Evolutionary conservation across 805 yeast species (phyloP).

Genomic region (Zygotorulaspora danielsina): DNA sequence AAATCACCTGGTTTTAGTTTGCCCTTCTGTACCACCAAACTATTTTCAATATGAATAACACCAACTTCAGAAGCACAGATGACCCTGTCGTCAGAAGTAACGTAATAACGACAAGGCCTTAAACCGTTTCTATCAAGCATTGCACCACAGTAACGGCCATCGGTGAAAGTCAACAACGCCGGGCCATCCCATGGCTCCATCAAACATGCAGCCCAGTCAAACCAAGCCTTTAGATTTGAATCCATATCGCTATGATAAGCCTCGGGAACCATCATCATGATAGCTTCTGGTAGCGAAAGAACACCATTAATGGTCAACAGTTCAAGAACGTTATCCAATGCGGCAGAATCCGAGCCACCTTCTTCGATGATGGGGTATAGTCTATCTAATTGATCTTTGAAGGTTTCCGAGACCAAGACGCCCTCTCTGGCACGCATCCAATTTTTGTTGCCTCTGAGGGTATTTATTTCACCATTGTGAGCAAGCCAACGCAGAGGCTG

Average conservation of each 20-base stretch:
- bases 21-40: slow-evolving; percentile 81
- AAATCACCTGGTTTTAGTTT: slow-evolving; percentile 94
- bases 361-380: slow-evolving; percentile 94
- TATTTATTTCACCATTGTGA: slow-evolving; percentile 97
- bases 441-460: slow-evolving; percentile 94
- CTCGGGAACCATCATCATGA: slow-evolving; percentile 95
- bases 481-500: slow-evolving; percentile 97
- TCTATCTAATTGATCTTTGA: slow-evolving; percentile 87
- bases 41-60: slow-evolving; percentile 84
- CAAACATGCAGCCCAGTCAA: slow-evolving; percentile 98
- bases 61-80: slow-evolving; percentile 99
- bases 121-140: slow-evolving; percentile 95
- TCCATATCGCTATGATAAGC: slow-evolving; percentile 98
- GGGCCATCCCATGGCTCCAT: slow-evolving; percentile 99
- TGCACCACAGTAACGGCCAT: slow-evolving; percentile 98
- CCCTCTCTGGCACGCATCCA: slow-evolving; percentile 99
- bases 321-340: slow-evolving; percentile 93
- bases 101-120: slow-evolving; percentile 96
- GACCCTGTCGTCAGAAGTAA: slow-evolving; percentile 90
- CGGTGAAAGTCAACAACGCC: slow-evolving; percentile 92
- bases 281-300: slow-evolving; percentile 89
- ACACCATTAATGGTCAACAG: slow-evolving; percentile 88
- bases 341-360: slow-evolving; percentile 98
- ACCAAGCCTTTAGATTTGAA: slow-evolving; percentile 87
- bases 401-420: slow-evolving; percentile 80